phyloP scores from a whole-genome alignment of 148 eudicot species.

The Amaranthus hypochondriacus region DNA sequence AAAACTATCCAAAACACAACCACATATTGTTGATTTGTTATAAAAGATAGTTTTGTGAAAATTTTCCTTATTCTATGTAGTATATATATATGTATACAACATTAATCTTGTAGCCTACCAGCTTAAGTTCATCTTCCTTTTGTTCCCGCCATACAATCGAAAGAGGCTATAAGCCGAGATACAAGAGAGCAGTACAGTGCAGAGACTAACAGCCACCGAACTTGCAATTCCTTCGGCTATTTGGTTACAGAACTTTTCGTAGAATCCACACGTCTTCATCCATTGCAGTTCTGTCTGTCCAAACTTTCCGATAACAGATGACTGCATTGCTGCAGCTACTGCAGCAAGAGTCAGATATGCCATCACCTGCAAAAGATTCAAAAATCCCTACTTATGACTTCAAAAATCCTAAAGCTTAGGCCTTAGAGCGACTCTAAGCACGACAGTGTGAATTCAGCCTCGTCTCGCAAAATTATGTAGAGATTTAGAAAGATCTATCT shows the following conservation, averaged over 20 bases:
- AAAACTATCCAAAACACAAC: too few relatives aligned
- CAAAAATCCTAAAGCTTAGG: too few relatives aligned
- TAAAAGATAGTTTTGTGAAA: too few relatives aligned
- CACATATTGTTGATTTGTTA: too few relatives aligned
- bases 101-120: conserved; percentile 38
- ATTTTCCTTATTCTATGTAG: not conserved
- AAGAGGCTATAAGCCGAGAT: conserved; percentile 83
- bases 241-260: conserved; percentile 72
- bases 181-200: conserved; percentile 51
- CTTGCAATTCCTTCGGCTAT: conserved; percentile 67
- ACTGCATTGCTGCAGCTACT: conserved; percentile 62
- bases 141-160: conserved; percentile 71
- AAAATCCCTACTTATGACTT: not conserved
- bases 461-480: not conserved
- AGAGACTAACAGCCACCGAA: conserved; percentile 45
- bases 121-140: conserved; percentile 44
- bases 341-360: conserved; percentile 71
- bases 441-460: not conserved
- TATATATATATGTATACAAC: conserved; percentile 11
- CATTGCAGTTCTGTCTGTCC: conserved; percentile 83
- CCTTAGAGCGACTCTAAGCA: too few relatives aligned
- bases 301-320: conserved; percentile 51
- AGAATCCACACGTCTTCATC: conserved; percentile 74
- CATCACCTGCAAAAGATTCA: conserved; percentile 50
- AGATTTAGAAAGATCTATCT: not conserved